A percentile compares a stretch with the other conserved stretches of the same genome.
phyloP scores from a whole-genome alignment of 441 rosid species.

The Croton laevigatus region DNA sequence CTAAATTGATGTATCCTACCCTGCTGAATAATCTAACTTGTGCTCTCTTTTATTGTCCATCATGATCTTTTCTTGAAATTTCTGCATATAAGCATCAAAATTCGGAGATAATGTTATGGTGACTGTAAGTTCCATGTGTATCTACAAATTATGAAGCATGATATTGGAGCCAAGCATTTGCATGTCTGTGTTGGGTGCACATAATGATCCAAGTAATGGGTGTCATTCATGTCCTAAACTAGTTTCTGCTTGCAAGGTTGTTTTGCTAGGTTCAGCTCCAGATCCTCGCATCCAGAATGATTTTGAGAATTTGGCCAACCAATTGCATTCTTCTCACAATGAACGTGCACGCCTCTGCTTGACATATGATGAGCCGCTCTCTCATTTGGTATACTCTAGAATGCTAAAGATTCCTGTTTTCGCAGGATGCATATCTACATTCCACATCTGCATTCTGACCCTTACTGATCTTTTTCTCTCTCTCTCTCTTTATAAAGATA shows the following conservation, averaged over 20 bases:
- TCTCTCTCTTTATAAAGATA: slow-evolving; percentile 39
- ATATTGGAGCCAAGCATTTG: neutral
- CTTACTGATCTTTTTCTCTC: slow-evolving; percentile 6
- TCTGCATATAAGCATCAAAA: neutral
- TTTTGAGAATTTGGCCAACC: slow-evolving; percentile 78
- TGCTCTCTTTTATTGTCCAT: neutral
- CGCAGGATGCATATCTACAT: neutral
- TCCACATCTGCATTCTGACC: slow-evolving; percentile 11
- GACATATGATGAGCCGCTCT: slow-evolving; percentile 95
- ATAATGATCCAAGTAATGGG: neutral
- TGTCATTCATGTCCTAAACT: slow-evolving; percentile 9
- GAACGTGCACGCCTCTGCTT: slow-evolving; percentile 80
- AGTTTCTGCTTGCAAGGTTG: slow-evolving; percentile 53
- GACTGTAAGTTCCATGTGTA: slow-evolving; percentile 1
- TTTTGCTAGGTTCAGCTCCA: slow-evolving; percentile 96
- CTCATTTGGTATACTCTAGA: slow-evolving; percentile 67
- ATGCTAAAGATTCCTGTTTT: slow-evolving; percentile 6
- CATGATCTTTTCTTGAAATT: neutral
- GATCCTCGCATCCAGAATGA: slow-evolving; percentile 96
- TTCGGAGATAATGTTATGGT: neutral
- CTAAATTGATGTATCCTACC: slow-evolving; percentile 4
- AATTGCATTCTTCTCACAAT: slow-evolving; percentile 60
- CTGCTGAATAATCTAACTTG: neutral
- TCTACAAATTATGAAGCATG: neutral
- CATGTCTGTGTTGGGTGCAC: neutral